A percentile compares a stretch with the other conserved stretches of the same genome.
phyloP scores from a whole-genome alignment of 2,329 filamentous ascomycete species.

The Colletotrichum sansevieriae region DNA sequence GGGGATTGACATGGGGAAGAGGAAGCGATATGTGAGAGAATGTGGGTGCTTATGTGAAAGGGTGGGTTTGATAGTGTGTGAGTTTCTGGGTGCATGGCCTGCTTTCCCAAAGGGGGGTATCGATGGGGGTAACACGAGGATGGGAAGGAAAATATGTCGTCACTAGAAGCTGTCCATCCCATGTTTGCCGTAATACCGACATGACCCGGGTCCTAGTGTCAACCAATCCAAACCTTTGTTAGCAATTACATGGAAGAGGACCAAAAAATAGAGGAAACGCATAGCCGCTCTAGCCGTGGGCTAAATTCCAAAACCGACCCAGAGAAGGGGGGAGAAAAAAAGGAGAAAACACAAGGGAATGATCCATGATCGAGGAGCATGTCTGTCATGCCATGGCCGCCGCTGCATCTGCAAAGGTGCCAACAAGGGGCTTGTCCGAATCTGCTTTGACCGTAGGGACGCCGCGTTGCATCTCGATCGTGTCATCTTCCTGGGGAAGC shows the following conservation, averaged over 20 bases:
- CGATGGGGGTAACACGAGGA: conserved; percentile 16
- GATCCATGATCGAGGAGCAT: conserved; percentile 23
- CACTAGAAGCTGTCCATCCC: conserved; percentile 35
- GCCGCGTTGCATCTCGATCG: conserved; percentile 59
- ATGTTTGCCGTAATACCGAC: conserved; percentile 36
- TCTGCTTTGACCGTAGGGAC: conserved; percentile 54
- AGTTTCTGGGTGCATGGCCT: conserved; percentile 24
- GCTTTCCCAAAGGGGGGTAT: conserved; percentile 28
- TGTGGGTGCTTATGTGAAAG: conserved; percentile 22
- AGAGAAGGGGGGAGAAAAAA: background rate
- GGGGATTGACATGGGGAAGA: conserved; percentile 32
- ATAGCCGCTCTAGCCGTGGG: conserved; percentile 13
- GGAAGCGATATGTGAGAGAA: conserved; percentile 35
- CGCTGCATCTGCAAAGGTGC: conserved; percentile 72
- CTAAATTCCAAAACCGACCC: background rate
- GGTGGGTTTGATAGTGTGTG: conserved; percentile 24
- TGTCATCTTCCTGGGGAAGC: conserved; percentile 64
- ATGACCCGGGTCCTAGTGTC: conserved; percentile 16
- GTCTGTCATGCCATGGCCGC: conserved; percentile 59
- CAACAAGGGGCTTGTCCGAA: conserved; percentile 63
- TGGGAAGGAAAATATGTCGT: conserved; percentile 35
- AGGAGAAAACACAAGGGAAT: conserved; percentile 4
- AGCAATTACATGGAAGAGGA: conserved; percentile 9
- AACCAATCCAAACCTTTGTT: conserved; percentile 27
- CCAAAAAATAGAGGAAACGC: background rate